phyloP scores from a whole-genome alignment of 768 basidiomycete species.

The Chalciporus piperatus region DNA sequence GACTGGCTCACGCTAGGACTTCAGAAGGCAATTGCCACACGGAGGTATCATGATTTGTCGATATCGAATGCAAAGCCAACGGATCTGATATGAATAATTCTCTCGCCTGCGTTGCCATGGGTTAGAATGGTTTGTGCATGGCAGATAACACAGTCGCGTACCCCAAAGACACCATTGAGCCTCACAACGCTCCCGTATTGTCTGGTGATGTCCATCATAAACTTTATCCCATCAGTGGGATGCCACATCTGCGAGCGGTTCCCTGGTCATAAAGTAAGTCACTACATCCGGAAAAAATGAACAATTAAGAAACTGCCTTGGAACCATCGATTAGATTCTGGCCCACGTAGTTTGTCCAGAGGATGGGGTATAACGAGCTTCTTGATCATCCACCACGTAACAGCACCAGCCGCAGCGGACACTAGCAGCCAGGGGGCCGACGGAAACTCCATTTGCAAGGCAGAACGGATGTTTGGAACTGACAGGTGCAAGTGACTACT shows the following conservation, averaged over 20 bases:
- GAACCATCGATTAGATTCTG: background rate
- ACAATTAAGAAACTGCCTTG: background rate
- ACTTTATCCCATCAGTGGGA: background rate
- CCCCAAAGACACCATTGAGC: background rate
- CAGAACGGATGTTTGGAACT: background rate
- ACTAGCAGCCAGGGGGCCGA: background rate
- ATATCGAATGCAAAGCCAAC: slow-evolving; percentile 2
- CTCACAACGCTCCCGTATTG: background rate
- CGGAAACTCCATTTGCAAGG: background rate
- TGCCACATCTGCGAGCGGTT: slow-evolving; percentile 2
- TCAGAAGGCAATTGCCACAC: slow-evolving; percentile 4
- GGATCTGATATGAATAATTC: slow-evolving; percentile 3
- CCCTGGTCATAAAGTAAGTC: background rate
- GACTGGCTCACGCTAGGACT: background rate
- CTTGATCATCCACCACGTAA: background rate
- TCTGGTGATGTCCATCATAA: slow-evolving; percentile 1
- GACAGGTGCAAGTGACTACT: too few relatives aligned
- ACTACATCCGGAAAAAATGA: background rate
- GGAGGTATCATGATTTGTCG: background rate
- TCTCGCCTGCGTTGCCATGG: background rate
- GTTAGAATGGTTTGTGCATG: background rate
- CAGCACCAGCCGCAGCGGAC: background rate
- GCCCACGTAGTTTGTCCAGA: slow-evolving; percentile 1
- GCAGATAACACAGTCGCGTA: background rate
- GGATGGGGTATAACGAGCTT: background rate